phyloP scores from a whole-genome alignment of 2,329 filamentous ascomycete species.

The Rachicladosporium sp. region DNA sequence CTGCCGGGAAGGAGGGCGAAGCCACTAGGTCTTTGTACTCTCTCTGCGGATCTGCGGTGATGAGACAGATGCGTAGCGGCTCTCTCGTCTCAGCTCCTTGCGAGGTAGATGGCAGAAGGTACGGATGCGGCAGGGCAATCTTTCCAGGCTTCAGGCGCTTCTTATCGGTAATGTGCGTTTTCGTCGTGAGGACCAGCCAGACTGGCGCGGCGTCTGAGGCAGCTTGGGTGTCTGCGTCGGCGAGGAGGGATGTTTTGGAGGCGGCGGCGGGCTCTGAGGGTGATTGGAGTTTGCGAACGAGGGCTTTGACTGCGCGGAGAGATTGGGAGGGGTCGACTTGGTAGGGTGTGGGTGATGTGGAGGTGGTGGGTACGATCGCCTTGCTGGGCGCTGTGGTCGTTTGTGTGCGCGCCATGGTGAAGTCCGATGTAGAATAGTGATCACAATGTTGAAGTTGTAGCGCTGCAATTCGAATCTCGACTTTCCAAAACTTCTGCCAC shows the following conservation, averaged over 20 bases:
- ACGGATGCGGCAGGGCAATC: conserved; percentile 46
- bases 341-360: conserved; percentile 19
- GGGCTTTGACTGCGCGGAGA: conserved; percentile 46
- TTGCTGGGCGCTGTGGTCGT: conserved; percentile 25
- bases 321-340: conserved; percentile 38
- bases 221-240: conserved; percentile 32
- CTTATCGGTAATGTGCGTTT: conserved; percentile 59
- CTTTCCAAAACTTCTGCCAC: no score
- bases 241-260: conserved; percentile 40
- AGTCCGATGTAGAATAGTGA: not conserved
- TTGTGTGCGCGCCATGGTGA: conserved; percentile 15
- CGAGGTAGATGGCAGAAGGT: conserved; percentile 33
- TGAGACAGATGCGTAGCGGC: conserved; percentile 63
- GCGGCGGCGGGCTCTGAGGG: conserved; percentile 20
- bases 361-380: conserved; percentile 17
- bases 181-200: conserved; percentile 51
- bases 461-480: no score
- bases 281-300: conserved; percentile 39
- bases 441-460: not conserved
- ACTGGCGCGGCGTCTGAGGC: conserved; percentile 40
- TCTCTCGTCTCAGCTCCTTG: conserved; percentile 37
- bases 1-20: conserved; percentile 46
- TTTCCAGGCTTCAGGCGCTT: conserved; percentile 72
- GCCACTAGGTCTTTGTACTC: conserved; percentile 81
- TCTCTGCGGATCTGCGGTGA: conserved; percentile 71